These are phyloP conservation scores for Tephrocybe sp. DNA, from an alignment of 768 basidiomycete genomes.

Conservation along the genomic window DNA sequence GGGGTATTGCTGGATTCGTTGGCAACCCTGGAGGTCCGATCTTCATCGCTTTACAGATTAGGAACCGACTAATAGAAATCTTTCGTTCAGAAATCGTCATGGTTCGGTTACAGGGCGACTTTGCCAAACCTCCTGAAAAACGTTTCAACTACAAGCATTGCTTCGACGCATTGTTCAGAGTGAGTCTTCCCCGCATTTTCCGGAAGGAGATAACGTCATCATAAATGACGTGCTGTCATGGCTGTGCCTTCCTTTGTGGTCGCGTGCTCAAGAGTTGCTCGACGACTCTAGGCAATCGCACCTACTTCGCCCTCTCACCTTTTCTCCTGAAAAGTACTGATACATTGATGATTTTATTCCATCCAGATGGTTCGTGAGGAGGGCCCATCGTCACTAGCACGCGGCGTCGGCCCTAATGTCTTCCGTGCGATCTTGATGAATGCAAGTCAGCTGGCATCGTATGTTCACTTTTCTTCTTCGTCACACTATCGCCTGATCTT, in stretches of 20 bases:
- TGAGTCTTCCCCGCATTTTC: conserved; percentile 38
- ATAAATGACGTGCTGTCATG: conserved; percentile 10
- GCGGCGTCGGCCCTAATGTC: conserved; percentile 84
- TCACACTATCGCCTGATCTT: background rate
- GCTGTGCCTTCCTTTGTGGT: conserved; percentile 17
- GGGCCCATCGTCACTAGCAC: conserved; percentile 69
- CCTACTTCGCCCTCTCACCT: background rate
- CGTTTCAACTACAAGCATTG: conserved; percentile 90
- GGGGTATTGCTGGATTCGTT: conserved; percentile 82
- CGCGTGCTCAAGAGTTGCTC: conserved; percentile 14
- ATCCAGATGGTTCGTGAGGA: conserved; percentile 85
- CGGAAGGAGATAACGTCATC: conserved; percentile 12
- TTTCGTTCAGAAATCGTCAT: conserved; percentile 68
- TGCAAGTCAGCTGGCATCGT: conserved; percentile 90
- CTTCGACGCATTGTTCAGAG: conserved; percentile 84
- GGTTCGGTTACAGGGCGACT: conserved; percentile 90
- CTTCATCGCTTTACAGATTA: too few relatives aligned
- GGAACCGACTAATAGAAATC: too few relatives aligned
- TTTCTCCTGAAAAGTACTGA: background rate
- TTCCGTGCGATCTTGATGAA: conserved; percentile 90
- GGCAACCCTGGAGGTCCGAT: conserved; percentile 79
- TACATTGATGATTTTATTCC: conserved; percentile 6
- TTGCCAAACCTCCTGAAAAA: conserved; percentile 85
- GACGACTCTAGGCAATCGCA: background rate
- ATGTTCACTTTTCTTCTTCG: conserved; percentile 26